Percentiles rank a stretch among this genome's conserved stretches.
Conservation (phyloP, 2,329 filamentous ascomycete genomes). For the Fusarium sp. region DNA sequence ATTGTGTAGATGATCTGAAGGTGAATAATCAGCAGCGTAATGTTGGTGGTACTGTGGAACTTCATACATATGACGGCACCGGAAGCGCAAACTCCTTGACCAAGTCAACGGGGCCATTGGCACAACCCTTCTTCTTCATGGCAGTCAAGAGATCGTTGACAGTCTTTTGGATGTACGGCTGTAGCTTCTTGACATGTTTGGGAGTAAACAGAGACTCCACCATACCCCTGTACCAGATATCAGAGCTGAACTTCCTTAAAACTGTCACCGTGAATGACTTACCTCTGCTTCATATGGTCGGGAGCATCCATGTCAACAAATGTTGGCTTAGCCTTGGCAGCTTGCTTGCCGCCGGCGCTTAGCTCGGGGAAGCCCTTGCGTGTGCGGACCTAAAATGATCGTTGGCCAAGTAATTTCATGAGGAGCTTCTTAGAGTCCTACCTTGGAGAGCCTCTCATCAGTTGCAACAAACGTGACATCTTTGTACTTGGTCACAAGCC, state of each 20-base stretch:
- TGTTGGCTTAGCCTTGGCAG: constrained; percentile 61
- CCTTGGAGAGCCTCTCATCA: constrained; percentile 60
- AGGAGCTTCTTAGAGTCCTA: constrained; percentile 8
- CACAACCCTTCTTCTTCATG: constrained; percentile 51
- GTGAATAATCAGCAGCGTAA: not conserved
- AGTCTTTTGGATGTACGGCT: constrained; percentile 60
- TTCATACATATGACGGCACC: constrained; percentile 58
- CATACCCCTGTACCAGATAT: constrained; percentile 51
- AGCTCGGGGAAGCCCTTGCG: constrained; percentile 61
- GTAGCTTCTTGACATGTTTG: constrained; percentile 52
- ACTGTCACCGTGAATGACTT: not conserved
- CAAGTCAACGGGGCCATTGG: constrained; percentile 55
- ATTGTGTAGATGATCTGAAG: constrained; percentile 61
- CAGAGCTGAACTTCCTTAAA: not conserved
- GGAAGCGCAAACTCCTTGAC: constrained; percentile 60
- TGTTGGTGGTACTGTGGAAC: not conserved
- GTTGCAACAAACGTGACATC: constrained; percentile 59
- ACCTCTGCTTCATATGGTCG: constrained; percentile 59
- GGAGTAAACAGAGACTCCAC: constrained; percentile 57
- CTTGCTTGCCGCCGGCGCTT: constrained; percentile 58
- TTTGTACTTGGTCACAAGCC: constrained; percentile 61
- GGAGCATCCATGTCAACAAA: constrained; percentile 65
- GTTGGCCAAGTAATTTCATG: not conserved
- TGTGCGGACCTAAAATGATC: constrained; percentile 48
- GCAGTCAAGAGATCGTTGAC: constrained; percentile 56